Evolutionary conservation across 345 rosid genomes (phyloP).

Genomic region (Citrus sp.): DNA sequence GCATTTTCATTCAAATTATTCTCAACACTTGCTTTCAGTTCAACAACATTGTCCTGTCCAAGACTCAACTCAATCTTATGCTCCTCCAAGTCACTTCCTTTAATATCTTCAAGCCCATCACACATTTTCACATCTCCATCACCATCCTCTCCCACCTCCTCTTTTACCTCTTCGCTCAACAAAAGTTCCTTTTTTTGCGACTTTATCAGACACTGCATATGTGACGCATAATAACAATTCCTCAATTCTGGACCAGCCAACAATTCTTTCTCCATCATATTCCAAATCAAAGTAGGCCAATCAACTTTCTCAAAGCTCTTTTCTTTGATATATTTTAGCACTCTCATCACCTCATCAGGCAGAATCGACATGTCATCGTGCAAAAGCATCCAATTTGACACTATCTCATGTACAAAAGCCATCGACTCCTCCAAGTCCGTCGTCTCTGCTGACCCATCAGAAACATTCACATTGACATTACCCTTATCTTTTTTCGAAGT

Average conservation of each 20-base stretch:
- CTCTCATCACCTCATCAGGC: slow-evolving; percentile 56
- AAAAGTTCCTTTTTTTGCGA: slow-evolving; percentile 38
- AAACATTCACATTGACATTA: slow-evolving; percentile 9
- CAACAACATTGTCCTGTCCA: slow-evolving; percentile 41
- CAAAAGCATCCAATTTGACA: slow-evolving; percentile 61
- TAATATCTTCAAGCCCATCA: slow-evolving; percentile 31
- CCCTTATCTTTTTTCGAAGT: slow-evolving; percentile 50
- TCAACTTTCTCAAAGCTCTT: slow-evolving; percentile 71
- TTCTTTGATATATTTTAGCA: slow-evolving; percentile 41
- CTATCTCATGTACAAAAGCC: slow-evolving; percentile 51
- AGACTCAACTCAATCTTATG: slow-evolving; percentile 44
- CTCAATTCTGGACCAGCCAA: slow-evolving; percentile 33
- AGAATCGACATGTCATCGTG: slow-evolving; percentile 81
- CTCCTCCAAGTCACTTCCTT: slow-evolving; percentile 48
- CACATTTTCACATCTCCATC: slow-evolving; percentile 34
- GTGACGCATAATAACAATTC: slow-evolving; percentile 83
- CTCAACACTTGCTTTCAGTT: slow-evolving; percentile 18
- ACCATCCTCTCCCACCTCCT: slow-evolving; percentile 33
- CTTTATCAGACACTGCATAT: slow-evolving; percentile 75
- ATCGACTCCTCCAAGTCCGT: slow-evolving; percentile 47
- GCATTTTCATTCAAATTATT: slow-evolving; percentile 12
- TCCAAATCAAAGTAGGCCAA: slow-evolving; percentile 78
- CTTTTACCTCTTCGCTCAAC: slow-evolving; percentile 31
- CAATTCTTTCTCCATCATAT: slow-evolving; percentile 85
- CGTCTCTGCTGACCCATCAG: slow-evolving; percentile 26